Evolutionary conservation across 495 filamentous ascomycete genomes (phyloP).

Genomic region (Pyrenula aspistea): DNA sequence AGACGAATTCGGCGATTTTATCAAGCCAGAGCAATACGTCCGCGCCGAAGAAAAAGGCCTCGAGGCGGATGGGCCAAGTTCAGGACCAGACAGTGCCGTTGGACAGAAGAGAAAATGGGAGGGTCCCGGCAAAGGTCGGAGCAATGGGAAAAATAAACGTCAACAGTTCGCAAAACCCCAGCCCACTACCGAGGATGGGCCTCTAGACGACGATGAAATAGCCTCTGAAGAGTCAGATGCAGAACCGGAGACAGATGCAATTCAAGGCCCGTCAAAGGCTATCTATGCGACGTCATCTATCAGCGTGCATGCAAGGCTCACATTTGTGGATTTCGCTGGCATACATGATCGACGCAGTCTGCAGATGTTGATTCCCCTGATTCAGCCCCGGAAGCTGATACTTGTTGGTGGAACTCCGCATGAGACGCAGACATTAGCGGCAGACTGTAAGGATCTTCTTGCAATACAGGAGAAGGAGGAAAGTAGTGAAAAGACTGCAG

Average conservation of each 20-base stretch:
- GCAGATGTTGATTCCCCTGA: conserved; percentile 88
- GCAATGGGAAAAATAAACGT: conserved; percentile 25
- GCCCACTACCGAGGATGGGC: conserved; percentile 24
- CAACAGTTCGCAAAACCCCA: conserved; percentile 30
- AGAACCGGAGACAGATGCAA: conserved; percentile 30
- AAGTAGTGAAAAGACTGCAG: conserved; percentile 28
- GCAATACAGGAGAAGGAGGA: conserved; percentile 34
- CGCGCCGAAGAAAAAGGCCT: conserved; percentile 76
- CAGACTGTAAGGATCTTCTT: conserved; percentile 69
- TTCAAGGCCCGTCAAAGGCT: conserved; percentile 65
- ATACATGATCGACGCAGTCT: conserved; percentile 86
- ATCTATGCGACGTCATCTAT: conserved; percentile 47
- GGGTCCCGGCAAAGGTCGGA: conserved; percentile 35
- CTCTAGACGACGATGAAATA: conserved; percentile 35
- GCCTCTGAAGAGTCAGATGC: conserved; percentile 32
- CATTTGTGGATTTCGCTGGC: conserved; percentile 84
- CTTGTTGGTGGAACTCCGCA: conserved; percentile 66
- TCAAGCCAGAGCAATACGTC: conserved; percentile 88
- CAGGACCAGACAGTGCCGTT: conserved; percentile 44
- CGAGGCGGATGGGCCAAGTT: conserved; percentile 53
- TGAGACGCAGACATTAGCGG: conserved; percentile 66
- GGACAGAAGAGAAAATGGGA: conserved; percentile 95
- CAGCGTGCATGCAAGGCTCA: conserved; percentile 57
- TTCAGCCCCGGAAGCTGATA: conserved; percentile 87
- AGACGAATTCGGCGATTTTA: conserved; percentile 89